phyloP scores from a whole-genome alignment of 2,329 filamentous ascomycete genomes.

The Metarhizium rileyi region DNA sequence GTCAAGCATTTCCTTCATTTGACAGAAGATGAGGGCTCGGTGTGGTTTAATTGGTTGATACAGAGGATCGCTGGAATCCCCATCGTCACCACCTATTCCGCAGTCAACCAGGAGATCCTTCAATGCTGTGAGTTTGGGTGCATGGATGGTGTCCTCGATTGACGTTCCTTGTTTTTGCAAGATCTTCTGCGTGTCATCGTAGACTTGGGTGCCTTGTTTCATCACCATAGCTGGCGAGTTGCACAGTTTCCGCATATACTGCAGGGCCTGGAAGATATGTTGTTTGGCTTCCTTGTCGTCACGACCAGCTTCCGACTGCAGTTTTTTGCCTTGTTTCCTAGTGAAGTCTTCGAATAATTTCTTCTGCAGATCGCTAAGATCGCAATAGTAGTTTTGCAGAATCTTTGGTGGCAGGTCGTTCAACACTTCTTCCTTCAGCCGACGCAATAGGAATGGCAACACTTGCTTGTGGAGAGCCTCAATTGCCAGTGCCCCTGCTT shows the following conservation, averaged over 20 bases:
- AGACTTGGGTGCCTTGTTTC: constrained; percentile 86
- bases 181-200: constrained; percentile 75
- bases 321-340: constrained; percentile 82
- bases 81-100: constrained; percentile 74
- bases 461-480: constrained; percentile 99
- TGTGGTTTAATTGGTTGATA: constrained; percentile 88
- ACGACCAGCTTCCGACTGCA: constrained; percentile 72
- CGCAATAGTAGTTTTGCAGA: constrained; percentile 98
- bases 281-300: constrained; percentile 91
- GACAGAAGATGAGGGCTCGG: constrained; percentile 92
- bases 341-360: constrained; percentile 95
- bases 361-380: constrained; percentile 87
- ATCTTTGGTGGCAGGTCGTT: constrained; percentile 97
- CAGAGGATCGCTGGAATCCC: constrained; percentile 47
- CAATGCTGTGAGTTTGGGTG: constrained; percentile 84
- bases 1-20: constrained; percentile 99
- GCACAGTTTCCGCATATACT: constrained; percentile 99
- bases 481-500: constrained; percentile 89
- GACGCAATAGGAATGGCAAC: constrained; percentile 86
- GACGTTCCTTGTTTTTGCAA: constrained; percentile 70
- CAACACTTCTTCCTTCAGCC: constrained; percentile 93
- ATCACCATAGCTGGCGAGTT: constrained; percentile 95
- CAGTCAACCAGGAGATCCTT: constrained; percentile 95
- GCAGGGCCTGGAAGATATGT: constrained; percentile 96
- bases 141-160: constrained; percentile 77